These are phyloP conservation scores for Ensete ventricosum DNA, from an alignment of 176 grass and related monocot species.

Conservation along the genomic window DNA sequence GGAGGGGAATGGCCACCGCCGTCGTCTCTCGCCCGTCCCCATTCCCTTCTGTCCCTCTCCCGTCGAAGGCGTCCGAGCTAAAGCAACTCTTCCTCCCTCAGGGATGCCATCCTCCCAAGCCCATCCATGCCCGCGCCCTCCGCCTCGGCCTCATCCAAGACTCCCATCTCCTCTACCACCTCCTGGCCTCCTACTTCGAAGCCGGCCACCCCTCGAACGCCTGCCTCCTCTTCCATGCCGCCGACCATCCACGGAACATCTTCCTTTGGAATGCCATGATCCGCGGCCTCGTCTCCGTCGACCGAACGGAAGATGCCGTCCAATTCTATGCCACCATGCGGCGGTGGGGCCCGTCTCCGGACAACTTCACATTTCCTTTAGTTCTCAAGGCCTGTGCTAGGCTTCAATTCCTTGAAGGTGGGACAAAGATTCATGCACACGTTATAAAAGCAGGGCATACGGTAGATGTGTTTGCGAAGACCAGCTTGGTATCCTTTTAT, in stretches of 20 bases:
- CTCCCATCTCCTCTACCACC: slow-evolving; percentile 24
- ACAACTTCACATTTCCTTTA: slow-evolving; percentile 44
- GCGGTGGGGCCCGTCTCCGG: slow-evolving; percentile 17
- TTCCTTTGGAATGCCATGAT: slow-evolving; percentile 23
- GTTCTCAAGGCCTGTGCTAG: slow-evolving; percentile 54
- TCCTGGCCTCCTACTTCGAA: slow-evolving; percentile 38
- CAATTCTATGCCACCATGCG: slow-evolving; percentile 24
- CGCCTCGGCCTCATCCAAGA: slow-evolving; percentile 16
- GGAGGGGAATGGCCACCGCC: slow-evolving; percentile 4
- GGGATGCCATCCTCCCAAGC: slow-evolving; percentile 21
- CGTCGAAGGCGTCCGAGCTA: not conserved
- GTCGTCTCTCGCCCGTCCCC: not conserved
- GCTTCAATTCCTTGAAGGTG: slow-evolving; percentile 23
- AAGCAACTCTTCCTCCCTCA: slow-evolving; percentile 6
- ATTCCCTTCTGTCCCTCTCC: not conserved
- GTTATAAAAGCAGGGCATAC: slow-evolving; percentile 43
- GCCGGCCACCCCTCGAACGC: slow-evolving; percentile 19
- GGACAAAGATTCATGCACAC: slow-evolving; percentile 35
- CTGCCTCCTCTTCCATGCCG: slow-evolving; percentile 5
- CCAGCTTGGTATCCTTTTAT: slow-evolving; percentile 46
- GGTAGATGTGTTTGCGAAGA: slow-evolving; percentile 37
- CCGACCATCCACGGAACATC: slow-evolving; percentile 12
- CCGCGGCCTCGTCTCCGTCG: slow-evolving; percentile 29
- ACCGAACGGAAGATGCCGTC: slow-evolving; percentile 32
- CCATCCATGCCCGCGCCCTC: slow-evolving; percentile 26